phyloP scores from a whole-genome alignment of 257 asterid genomes.

The Solanum dulcamara region DNA sequence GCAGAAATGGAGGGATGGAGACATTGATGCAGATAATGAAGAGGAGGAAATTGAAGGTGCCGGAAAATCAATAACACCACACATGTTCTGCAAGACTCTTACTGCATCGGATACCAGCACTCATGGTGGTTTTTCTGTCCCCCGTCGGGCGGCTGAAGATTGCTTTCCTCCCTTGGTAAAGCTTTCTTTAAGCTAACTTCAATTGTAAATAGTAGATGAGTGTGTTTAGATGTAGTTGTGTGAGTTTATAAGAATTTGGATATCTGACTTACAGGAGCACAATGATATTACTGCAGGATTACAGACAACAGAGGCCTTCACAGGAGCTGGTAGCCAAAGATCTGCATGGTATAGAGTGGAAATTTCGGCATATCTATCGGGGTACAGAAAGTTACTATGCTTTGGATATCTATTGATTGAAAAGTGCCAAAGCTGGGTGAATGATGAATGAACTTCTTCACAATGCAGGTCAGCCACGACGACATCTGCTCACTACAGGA shows the following conservation, averaged over 20 bases:
- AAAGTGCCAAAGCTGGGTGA: neutral
- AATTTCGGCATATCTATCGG: constrained; percentile 88
- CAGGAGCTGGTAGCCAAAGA: constrained; percentile 97
- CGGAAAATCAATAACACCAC: constrained; percentile 61
- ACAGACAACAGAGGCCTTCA: constrained; percentile 87
- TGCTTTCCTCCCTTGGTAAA: constrained; percentile 93
- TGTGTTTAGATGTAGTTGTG: neutral
- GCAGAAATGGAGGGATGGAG: constrained; percentile 62
- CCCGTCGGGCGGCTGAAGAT: constrained; percentile 98
- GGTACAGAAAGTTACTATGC: constrained; percentile 27
- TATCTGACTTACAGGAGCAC: neutral
- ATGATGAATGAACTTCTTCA: neutral
- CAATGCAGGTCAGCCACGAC: constrained; percentile 87
- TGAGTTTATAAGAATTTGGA: neutral
- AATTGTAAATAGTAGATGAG: neutral
- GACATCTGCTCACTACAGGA: constrained; percentile 96
- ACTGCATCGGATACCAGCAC: constrained; percentile 98
- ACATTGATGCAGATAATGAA: constrained; percentile 35
- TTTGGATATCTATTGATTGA: neutral
- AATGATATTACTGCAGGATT: constrained; percentile 37
- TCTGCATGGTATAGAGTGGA: constrained; percentile 86
- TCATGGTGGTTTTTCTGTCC: constrained; percentile 97
- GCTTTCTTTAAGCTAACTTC: neutral
- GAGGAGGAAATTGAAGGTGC: constrained; percentile 47
- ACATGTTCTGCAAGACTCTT: constrained; percentile 93